Base-by-base conservation (phyloP, 2,329 filamentous ascomycete species). In the Cercospora janseana region DNA sequence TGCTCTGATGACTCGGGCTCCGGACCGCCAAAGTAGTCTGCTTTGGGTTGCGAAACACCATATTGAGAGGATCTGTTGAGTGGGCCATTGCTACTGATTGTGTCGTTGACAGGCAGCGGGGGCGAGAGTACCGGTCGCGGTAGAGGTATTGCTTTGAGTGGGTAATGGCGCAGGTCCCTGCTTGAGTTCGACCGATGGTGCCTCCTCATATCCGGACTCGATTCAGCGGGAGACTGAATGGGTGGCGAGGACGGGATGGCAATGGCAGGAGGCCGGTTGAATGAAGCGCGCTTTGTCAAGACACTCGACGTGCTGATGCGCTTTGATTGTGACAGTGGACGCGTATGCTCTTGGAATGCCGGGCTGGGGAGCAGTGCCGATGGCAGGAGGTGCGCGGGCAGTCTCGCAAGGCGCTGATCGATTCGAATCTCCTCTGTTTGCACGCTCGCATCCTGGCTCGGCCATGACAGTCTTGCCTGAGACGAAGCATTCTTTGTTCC, bases 371-470 rank as follows among this genome's bases (percentile, higher is more conserved):
- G 72, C 54, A 95, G 86, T 13, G 84, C 77, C 1, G 88, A 92
- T 0, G 90, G 89, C 49, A 90, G 82, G 26, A 95, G 77, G 64
- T 93, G 87, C 1, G 82, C 74, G 10, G 89, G 88, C 20, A 95
- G 75, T 58, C 83, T 84, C 54, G 86, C 81, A 35, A 88, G 73
- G 54, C 90, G 81, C 71, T 82, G 81, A 64, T 95, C 91, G 4
- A 94, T 81, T 48, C 88, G 81, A 51, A 97, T 96, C 52, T 88
- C 87, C 60, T 97, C 91, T 0, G 93, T 98, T 73, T 98, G 93
- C 51, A 91, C 78, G 2, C 79, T 82, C 37, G 71, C 76, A 49
- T 78, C 84, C 31, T 72, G 73, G 58, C 75, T 74, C 13, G 72
- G 67, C 20, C 69, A 66, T 7, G 74, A 68, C 41, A 82, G 73